phyloP scores from a whole-genome alignment of 225 moss, liverwort and hornwort species.

The Physcomitrium patens region DNA sequence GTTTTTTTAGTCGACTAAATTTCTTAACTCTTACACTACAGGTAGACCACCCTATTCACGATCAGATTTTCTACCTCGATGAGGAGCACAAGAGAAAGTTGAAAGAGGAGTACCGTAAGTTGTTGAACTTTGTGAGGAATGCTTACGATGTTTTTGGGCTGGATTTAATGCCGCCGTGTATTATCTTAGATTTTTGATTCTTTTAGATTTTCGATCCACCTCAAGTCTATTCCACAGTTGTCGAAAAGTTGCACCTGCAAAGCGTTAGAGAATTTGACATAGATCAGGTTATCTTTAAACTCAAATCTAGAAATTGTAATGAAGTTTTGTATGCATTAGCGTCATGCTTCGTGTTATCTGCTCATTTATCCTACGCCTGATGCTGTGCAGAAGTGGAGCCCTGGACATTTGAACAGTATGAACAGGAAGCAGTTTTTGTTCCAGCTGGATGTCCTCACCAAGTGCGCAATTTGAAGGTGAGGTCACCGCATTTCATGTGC shows the following conservation, averaged over 20 bases:
- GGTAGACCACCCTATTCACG: constrained; percentile 71
- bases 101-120: constrained; percentile 70
- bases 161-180: background rate
- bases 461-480: constrained; percentile 74
- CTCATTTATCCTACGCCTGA: background rate
- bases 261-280: background rate
- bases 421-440: constrained; percentile 74
- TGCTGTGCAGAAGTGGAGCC: constrained; percentile 58
- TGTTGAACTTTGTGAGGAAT: constrained; percentile 8
- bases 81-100: constrained; percentile 67
- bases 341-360: constrained; percentile 8
- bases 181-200: background rate
- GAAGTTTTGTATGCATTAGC: background rate
- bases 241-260: background rate
- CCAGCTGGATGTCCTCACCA: constrained; percentile 84
- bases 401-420: constrained; percentile 72
- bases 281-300: no score
- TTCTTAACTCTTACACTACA: constrained; percentile 26
- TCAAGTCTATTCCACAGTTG: background rate
- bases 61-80: constrained; percentile 64
- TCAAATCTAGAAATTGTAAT: no score
- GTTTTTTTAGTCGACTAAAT: background rate
- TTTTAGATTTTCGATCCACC: background rate
- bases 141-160: background rate
- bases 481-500: background rate